A percentile compares a stretch with the other conserved stretches of the same genome.
Conservation (phyloP, 441 rosid species). For the Brassica balearica region DNA sequence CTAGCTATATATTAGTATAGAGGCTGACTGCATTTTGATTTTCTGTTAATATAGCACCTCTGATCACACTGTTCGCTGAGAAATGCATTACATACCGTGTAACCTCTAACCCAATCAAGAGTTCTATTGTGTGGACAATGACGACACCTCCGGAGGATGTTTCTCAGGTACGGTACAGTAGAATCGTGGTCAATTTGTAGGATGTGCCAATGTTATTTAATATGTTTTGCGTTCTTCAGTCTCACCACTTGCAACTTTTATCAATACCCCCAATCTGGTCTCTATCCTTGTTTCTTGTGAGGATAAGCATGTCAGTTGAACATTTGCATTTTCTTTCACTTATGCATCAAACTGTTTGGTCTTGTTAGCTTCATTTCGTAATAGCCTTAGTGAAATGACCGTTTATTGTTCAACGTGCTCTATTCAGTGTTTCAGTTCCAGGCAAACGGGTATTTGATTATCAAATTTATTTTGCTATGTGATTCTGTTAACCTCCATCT, state of each 20-base stretch:
- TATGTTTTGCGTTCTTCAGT: not conserved
- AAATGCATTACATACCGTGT: slow-evolving; percentile 71
- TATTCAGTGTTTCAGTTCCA: not conserved
- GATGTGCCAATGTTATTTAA: not conserved
- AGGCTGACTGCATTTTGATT: slow-evolving; percentile 23
- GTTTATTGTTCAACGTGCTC: not conserved
- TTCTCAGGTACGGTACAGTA: slow-evolving; percentile 73
- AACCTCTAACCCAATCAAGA: slow-evolving; percentile 71
- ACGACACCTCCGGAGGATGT: slow-evolving; percentile 59
- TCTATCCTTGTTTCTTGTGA: slow-evolving; percentile 2
- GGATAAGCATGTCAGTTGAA: not conserved
- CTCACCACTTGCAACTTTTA: not conserved
- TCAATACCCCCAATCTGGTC: not conserved
- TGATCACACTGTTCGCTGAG: slow-evolving; percentile 76
- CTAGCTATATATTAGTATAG: slow-evolving; percentile 9
- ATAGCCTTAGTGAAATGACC: not conserved
- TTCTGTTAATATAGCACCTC: slow-evolving; percentile 57
- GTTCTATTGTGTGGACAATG: slow-evolving; percentile 85
- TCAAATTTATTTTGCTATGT: not conserved
- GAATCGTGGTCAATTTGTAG: not conserved
- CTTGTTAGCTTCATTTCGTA: slow-evolving; percentile 4
- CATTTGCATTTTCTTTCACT: not conserved
- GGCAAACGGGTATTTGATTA: not conserved
- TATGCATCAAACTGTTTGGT: not conserved
- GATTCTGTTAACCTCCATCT: not conserved